Evolutionary conservation across 805 yeast species (phyloP), one percentile per base, ranked within the genome.

Genomic region (Pichia thaimueangensis): DNA sequence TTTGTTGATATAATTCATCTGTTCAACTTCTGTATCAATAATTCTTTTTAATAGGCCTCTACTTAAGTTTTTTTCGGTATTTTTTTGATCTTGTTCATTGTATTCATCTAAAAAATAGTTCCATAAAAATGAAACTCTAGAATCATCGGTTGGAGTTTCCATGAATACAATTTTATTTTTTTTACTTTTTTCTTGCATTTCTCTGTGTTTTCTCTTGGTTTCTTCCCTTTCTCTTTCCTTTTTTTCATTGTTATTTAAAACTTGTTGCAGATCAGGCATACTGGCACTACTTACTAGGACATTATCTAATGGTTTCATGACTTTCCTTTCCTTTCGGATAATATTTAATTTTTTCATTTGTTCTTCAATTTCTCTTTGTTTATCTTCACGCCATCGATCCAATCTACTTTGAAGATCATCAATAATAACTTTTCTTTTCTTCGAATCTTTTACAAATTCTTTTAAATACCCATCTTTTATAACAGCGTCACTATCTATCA

Each of bases 101-200:
- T 40, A 38, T 2, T 35, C 33, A 15, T 22, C 23, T 12, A 33
- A 13, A 6, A 35, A 23, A 7, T 22, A 16, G 3, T 17, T 27
- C 47, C 47, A 44, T 16, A 36, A 21, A 24, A 23, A 10, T 17
- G 23, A 30, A 3, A 47, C 11, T 22, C 40, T 39, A 1, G 41
- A 28, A 34, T 52, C 52, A 22, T 45, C 48, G 28, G 48, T 49
- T 7, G 47, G 45, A 9, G 56, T 52, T 38, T 48, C 53, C 46
- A 50, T 42, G 32, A 53, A 54, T 13, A 50, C 45, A 24, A 47
- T 43, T 6, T 50, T 47, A 13, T 41, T 49, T 12, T 34, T 28
- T 15, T 25, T 37, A 15, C 43, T 37, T n/a, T 32, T 30, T 12
- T 39, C 43, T 3, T 43, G 42, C 19, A 40, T 27, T 28, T 45